Evolutionary conservation across 768 basidiomycete genomes (phyloP).

Genomic region (Wakefieldia striispora): DNA sequence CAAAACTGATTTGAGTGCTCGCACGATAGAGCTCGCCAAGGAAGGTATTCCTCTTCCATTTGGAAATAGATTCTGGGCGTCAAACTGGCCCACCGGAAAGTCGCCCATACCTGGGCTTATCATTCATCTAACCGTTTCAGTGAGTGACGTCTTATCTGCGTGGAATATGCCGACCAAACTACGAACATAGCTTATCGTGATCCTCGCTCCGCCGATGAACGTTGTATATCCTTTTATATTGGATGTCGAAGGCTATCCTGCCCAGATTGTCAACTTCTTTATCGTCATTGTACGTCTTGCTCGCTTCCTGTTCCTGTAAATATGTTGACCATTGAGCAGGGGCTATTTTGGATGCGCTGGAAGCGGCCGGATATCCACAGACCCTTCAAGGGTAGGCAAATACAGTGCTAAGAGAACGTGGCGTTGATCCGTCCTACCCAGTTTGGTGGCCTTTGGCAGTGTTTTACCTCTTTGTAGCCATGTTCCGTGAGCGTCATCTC

Average conservation of each 20-base stretch:
- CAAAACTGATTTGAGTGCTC: too few relatives aligned
- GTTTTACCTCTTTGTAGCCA: conserved; percentile 51
- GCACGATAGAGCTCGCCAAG: conserved; percentile 50
- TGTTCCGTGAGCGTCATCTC: conserved; percentile 42
- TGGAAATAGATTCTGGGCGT: conserved; percentile 58
- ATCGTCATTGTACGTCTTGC: conserved; percentile 46
- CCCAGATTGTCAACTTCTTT: conserved; percentile 55
- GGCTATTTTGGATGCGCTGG: conserved; percentile 57
- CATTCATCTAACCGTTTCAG: conserved; percentile 54
- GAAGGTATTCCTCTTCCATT: conserved; percentile 62
- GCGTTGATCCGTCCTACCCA: conserved; percentile 14
- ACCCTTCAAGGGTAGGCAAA: conserved; percentile 49
- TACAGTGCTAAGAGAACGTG: neutral
- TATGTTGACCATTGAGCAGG: conserved; percentile 29
- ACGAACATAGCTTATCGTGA: conserved; percentile 44
- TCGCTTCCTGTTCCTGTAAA: conserved; percentile 9
- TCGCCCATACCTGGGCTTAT: conserved; percentile 56
- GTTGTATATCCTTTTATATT: conserved; percentile 63
- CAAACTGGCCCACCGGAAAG: conserved; percentile 59
- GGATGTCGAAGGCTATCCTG: conserved; percentile 49
- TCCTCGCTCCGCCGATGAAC: conserved; percentile 49
- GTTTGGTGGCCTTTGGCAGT: conserved; percentile 57
- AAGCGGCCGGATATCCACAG: conserved; percentile 44
- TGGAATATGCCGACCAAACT: neutral
- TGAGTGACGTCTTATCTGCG: conserved; percentile 12